These are phyloP conservation scores for Arabis alpina DNA, from an alignment of 345 rosid genomes.

Conservation along the genomic window DNA sequence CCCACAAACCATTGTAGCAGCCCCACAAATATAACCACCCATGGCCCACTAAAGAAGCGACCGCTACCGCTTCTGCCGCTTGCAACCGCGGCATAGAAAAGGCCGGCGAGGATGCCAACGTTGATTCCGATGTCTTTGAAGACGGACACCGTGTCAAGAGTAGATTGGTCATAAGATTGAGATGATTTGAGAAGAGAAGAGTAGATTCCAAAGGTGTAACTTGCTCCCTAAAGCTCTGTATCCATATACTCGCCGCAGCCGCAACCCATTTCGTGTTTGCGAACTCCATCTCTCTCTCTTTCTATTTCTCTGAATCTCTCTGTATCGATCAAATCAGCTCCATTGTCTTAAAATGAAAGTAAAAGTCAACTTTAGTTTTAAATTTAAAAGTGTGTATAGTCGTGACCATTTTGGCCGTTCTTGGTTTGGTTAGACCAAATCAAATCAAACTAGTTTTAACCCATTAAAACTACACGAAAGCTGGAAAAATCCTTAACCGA, in stretches of 20 bases:
- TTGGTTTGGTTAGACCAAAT: conserved; percentile 1
- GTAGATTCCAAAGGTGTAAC: conserved; percentile 86
- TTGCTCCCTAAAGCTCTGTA: conserved; percentile 75
- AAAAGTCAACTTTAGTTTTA: conserved; percentile 30
- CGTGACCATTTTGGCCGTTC: neutral
- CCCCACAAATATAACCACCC: conserved; percentile 67
- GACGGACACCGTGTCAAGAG: conserved; percentile 93
- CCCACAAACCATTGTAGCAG: conserved; percentile 72
- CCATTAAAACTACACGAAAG: too few relatives aligned
- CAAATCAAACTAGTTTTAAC: too few relatives aligned
- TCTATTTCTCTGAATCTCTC: neutral
- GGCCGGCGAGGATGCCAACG: conserved; percentile 79
- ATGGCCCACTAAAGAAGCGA: conserved; percentile 55
- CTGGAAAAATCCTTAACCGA: too few relatives aligned
- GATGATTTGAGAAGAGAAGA: conserved; percentile 72
- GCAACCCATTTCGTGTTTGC: conserved; percentile 68
- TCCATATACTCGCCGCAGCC: conserved; percentile 90
- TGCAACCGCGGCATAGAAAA: conserved; percentile 68
- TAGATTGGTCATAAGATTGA: conserved; percentile 49
- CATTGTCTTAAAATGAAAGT: conserved; percentile 21
- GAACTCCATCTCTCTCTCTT: conserved; percentile 28
- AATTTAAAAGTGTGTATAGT: neutral
- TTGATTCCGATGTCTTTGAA: conserved; percentile 93
- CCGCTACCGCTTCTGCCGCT: conserved; percentile 35
- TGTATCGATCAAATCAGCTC: conserved; percentile 3